phyloP scores from a whole-genome alignment of 805 yeast genomes.

The Metschnikowia chrysomelidarum region DNA sequence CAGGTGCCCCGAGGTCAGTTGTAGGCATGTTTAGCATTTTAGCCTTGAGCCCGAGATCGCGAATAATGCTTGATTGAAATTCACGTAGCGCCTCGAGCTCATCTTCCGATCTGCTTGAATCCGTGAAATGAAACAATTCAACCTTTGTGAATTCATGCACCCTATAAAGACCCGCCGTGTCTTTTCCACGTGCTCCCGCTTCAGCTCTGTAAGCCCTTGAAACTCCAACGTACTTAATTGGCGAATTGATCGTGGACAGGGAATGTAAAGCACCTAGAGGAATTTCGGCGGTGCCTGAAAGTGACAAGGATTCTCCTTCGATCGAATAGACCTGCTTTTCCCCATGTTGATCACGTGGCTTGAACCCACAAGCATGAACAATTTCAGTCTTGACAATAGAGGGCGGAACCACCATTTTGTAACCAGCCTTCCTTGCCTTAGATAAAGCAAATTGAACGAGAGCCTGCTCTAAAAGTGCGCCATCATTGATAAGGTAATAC shows the following conservation, averaged over 20 bases:
- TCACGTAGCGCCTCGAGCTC: conserved; percentile 59
- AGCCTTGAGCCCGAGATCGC: conserved; percentile 72
- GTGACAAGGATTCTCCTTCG: conserved; percentile 51
- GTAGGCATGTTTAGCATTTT: conserved; percentile 86
- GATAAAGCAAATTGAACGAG: conserved; percentile 74
- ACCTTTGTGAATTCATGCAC: conserved; percentile 97
- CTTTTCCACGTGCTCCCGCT: conserved; percentile 95
- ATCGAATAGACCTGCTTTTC: conserved; percentile 83
- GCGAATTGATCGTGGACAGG: conserved; percentile 46
- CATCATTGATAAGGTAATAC: conserved; percentile 82
- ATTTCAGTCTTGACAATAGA: conserved; percentile 76
- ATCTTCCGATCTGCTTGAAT: conserved; percentile 41
- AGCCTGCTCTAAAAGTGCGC: conserved; percentile 88
- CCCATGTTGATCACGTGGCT: conserved; percentile 83
- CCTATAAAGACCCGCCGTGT: conserved; percentile 86
- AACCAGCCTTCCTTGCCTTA: conserved; percentile 65
- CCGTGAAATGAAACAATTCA: conserved; percentile 78
- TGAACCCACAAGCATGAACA: conserved; percentile 88
- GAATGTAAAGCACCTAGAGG: conserved; percentile 81
- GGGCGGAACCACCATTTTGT: conserved; percentile 75
- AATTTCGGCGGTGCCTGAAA: conserved; percentile 95
- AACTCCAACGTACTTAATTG: conserved; percentile 69
- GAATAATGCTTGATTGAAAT: conserved; percentile 64
- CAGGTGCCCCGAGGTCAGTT: conserved; percentile 91
- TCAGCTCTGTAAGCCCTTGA: conserved; percentile 91